A percentile compares a stretch with the other conserved stretches of the same genome.
Conservation (phyloP, 108 stramenopile species). For the Nannochloropsis gaditana region DNA sequence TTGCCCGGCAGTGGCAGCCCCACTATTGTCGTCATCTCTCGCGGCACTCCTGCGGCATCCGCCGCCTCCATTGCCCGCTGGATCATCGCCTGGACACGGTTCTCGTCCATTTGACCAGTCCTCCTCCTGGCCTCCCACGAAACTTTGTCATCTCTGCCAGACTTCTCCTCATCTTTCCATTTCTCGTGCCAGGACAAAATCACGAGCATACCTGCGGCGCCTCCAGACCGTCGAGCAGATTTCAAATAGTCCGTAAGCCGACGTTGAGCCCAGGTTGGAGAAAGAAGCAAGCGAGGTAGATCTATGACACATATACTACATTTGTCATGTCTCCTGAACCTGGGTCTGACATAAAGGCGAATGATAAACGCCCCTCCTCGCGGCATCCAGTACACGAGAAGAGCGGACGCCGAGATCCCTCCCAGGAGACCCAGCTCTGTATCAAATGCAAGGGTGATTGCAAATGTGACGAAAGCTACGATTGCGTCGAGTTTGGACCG, state of each 20-base stretch:
- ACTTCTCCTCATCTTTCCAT: too few relatives aligned
- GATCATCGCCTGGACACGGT: not conserved
- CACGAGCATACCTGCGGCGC: not conserved
- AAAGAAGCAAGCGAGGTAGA: not conserved
- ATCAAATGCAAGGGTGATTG: not conserved
- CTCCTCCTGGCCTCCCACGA: not conserved
- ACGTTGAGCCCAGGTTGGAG: not conserved
- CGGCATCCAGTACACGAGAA: not conserved
- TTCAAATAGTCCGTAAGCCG: not conserved
- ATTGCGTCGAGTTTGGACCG: not conserved
- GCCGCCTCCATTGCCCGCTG: not conserved
- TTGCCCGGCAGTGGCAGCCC: not conserved
- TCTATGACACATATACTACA: conserved; percentile 12
- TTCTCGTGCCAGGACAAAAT: not conserved
- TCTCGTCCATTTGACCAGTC: not conserved
- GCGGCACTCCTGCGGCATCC: not conserved
- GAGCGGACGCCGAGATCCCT: not conserved
- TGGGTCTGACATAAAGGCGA: not conserved
- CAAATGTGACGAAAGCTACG: not conserved
- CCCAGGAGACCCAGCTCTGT: not conserved
- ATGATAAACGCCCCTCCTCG: not conserved
- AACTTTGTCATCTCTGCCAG: not conserved
- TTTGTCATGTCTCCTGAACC: not conserved
- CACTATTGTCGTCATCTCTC: not conserved
- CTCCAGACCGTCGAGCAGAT: not conserved